Base-by-base conservation (phyloP, 2,329 filamentous ascomycete species). In the Xylariaceae sp. region DNA sequence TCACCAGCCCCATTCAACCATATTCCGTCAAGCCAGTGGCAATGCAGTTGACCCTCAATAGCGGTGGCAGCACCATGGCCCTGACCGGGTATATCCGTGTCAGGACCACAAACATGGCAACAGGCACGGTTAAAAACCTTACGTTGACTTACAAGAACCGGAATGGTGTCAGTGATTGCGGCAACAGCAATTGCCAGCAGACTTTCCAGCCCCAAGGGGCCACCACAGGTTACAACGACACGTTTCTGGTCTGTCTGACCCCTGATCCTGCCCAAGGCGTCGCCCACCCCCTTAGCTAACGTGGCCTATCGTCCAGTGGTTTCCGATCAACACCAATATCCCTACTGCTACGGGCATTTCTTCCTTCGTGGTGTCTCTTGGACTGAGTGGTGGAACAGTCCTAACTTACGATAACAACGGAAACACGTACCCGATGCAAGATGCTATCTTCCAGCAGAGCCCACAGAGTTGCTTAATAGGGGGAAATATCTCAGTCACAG, bases 1-100 rank as follows among this genome's bases (percentile, higher is more conserved):
- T 80, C 3, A 66, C 67, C 0, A 67, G 68, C 31, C 61, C 68
- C 3, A 66, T 79, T 35, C 53, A 56, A 8, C 71, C 74, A 1
- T 80, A 79, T 51, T 63, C 63, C 12, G 64, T 78, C 46, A 80
- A 80, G 58, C 75, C 75, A 3, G 68, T 72, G 32, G 60, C 64
- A 31, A 53, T 78, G 44, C 71, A 77, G 47, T 62, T 80, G 23
- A 67, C 67, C 0, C 57, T 80, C 12, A 59, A 67, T 33, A 47
- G 60, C 6, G 67, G 65, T 12, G 74, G 68, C 9, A 57, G 55
- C 10, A 61, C 58, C 2, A 53, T 80, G 38, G 53, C 58, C 10
- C 62, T 78, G 36, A 64, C 65, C 6, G 75, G 75, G 5, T 65
- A 68, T 28, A 75, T 80, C 41, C 67, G 76, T 15, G 61, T 80